A percentile compares a stretch with the other conserved stretches of the same genome.
Conservation (phyloP, 179 eudicot species). For the Drosera spatulata region DNA sequence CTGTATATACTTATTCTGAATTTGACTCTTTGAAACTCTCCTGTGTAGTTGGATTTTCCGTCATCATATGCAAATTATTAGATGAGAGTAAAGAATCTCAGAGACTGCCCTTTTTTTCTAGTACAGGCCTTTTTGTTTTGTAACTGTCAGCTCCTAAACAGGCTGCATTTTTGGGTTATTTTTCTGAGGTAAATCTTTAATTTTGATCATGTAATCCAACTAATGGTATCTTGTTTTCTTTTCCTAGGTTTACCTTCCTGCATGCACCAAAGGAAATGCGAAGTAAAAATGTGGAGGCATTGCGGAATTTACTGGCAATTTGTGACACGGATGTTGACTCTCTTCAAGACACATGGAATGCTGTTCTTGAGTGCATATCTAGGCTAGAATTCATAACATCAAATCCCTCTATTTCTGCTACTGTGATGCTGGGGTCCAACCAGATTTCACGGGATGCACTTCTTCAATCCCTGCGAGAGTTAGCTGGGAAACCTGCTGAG, state of each 20-base stretch:
- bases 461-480: slow-evolving; percentile 71
- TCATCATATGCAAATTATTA: no score
- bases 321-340: slow-evolving; percentile 76
- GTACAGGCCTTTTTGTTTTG: no score
- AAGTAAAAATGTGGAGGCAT: slow-evolving; percentile 92
- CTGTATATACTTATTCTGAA: no score
- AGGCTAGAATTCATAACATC: slow-evolving; percentile 82
- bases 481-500: slow-evolving; percentile 90
- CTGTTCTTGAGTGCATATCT: slow-evolving; percentile 89
- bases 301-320: slow-evolving; percentile 63
- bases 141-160: no score
- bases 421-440: slow-evolving; percentile 92
- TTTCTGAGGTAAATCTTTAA: no score
- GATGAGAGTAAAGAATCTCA: no score
- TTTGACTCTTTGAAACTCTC: no score
- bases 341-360: slow-evolving; percentile 93
- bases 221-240: slow-evolving; percentile 1
- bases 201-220: no score
- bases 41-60: no score
- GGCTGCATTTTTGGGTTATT: no score
- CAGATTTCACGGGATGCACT: slow-evolving; percentile 86
- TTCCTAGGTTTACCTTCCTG: slow-evolving; percentile 78
- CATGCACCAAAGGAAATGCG: slow-evolving; percentile 99
- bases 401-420: slow-evolving; percentile 66
- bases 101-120: no score